Percentiles rank a stretch among this genome's conserved stretches.
Conservation (phyloP, 257 asterid genomes). For the Thymus quinquecostatus region DNA sequence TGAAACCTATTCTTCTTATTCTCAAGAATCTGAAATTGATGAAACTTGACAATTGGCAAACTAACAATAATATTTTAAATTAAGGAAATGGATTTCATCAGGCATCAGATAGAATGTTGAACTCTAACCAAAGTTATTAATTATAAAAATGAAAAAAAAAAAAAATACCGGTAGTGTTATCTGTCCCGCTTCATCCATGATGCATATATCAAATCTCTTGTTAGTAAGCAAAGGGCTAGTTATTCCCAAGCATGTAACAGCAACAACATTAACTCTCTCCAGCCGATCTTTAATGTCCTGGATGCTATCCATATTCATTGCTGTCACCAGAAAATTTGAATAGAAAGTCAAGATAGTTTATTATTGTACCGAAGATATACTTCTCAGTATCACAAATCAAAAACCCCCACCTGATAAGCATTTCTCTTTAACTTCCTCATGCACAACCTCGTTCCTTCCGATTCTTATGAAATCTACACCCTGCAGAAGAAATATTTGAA, state of each 20-base stretch:
- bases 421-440: conserved; percentile 72
- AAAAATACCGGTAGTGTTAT: conserved; percentile 82
- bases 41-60: conserved; percentile 25
- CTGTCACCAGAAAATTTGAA: conserved; percentile 46
- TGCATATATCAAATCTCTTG: conserved; percentile 89
- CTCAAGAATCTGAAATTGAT: background rate
- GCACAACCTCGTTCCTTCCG: conserved; percentile 89
- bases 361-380: conserved; percentile 18
- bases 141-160: background rate
- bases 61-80: background rate
- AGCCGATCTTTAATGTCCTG: conserved; percentile 67
- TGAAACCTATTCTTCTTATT: background rate
- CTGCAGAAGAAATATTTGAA: conserved; percentile 41
- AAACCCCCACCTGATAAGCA: conserved; percentile 74
- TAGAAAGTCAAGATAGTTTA: conserved; percentile 23
- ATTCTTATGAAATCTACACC: conserved; percentile 88
- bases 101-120: conserved; percentile 19
- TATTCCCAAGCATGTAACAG: conserved; percentile 95
- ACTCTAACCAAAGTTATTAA: conserved; percentile 1
- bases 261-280: conserved; percentile 74
- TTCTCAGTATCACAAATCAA: conserved; percentile 12
- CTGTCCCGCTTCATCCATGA: conserved; percentile 99
- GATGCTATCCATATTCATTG: conserved; percentile 57
- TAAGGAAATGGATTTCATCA: conserved; percentile 1
- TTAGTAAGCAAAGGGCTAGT: conserved; percentile 81